These are phyloP conservation scores for Mrakia hoshinonis DNA, from an alignment of 768 basidiomycete species.

Conservation along the genomic window DNA sequence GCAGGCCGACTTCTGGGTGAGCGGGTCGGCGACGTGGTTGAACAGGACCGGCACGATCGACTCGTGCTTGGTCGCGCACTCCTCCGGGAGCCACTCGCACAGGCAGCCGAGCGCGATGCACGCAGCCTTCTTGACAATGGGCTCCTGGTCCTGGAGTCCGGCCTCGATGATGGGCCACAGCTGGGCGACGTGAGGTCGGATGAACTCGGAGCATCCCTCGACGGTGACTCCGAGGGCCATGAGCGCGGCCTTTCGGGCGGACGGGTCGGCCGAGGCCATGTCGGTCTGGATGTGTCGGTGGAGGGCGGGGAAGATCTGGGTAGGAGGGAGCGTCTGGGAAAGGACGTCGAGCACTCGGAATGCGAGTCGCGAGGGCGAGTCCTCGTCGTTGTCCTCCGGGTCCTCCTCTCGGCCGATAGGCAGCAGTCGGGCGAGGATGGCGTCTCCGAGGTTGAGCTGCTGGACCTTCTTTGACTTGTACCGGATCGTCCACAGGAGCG, in stretches of 20 bases:
- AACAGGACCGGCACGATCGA: constrained; percentile 85
- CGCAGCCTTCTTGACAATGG: constrained; percentile 84
- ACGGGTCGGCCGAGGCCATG: constrained; percentile 68
- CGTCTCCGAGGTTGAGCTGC: constrained; percentile 66
- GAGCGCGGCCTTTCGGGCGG: constrained; percentile 79
- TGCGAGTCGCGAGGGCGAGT: constrained; percentile 79
- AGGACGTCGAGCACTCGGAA: constrained; percentile 90
- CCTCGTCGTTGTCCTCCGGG: constrained; percentile 58
- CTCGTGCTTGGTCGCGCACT: constrained; percentile 70
- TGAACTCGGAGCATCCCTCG: constrained; percentile 95
- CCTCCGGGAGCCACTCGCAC: constrained; percentile 95
- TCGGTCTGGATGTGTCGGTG: constrained; percentile 73
- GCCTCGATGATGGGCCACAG: constrained; percentile 91
- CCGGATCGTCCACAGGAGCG: constrained; percentile 92
- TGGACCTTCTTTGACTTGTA: constrained; percentile 98
- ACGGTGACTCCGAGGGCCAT: constrained; percentile 91
- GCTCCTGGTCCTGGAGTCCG: constrained; percentile 74
- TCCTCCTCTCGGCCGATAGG: constrained; percentile 89
- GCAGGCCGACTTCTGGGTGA: constrained; percentile 86
- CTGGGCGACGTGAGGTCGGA: constrained; percentile 80
- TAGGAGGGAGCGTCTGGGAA: constrained; percentile 81
- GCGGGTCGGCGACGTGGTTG: constrained; percentile 74
- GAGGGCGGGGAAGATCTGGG: constrained; percentile 90
- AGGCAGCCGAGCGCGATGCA: constrained; percentile 91
- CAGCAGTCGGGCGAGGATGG: constrained; percentile 83